Evolutionary conservation across 495 filamentous ascomycete genomes (phyloP).

Genomic region (Daldinia grandis): DNA sequence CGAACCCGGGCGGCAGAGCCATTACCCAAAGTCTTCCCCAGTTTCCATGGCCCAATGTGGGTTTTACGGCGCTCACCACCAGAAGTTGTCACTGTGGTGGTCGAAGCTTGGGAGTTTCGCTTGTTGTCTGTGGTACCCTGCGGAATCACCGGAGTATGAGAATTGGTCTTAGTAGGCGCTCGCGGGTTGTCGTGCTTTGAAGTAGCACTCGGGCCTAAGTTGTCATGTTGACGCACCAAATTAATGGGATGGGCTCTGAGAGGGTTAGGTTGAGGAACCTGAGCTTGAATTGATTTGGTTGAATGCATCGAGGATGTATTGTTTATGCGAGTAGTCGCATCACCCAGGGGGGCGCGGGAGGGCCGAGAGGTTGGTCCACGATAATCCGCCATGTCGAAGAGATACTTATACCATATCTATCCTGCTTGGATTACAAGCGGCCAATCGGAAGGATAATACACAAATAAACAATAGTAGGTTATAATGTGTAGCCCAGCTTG

Average conservation of each 20-base stretch:
- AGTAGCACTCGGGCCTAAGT: conserved; percentile 21
- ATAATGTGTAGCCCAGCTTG: conserved; percentile 1
- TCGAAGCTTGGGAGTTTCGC: conserved; percentile 77
- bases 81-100: conserved; percentile 66
- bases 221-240: conserved; percentile 16
- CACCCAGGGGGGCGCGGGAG: conserved; percentile 55
- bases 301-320: conserved; percentile 42
- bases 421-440: background rate
- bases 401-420: conserved; percentile 26
- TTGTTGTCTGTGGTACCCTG: conserved; percentile 65
- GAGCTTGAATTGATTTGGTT: conserved; percentile 17
- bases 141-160: conserved; percentile 53
- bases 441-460: background rate
- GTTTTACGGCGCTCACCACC: conserved; percentile 73
- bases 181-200: conserved; percentile 35
- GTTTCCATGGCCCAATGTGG: conserved; percentile 86
- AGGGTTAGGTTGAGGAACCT: conserved; percentile 24
- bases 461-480: conserved; percentile 2
- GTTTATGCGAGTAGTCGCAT: conserved; percentile 57
- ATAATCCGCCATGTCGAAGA: conserved; percentile 49
- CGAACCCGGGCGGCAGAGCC: conserved; percentile 87
- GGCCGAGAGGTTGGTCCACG: conserved; percentile 38
- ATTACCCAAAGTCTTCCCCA: conserved; percentile 85
- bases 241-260: conserved; percentile 41
- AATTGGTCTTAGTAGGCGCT: background rate